Evolutionary conservation across 2,329 filamentous ascomycete genomes (phyloP), one percentile per base, ranked within the genome.

Genomic region (Aspergillus felis): DNA sequence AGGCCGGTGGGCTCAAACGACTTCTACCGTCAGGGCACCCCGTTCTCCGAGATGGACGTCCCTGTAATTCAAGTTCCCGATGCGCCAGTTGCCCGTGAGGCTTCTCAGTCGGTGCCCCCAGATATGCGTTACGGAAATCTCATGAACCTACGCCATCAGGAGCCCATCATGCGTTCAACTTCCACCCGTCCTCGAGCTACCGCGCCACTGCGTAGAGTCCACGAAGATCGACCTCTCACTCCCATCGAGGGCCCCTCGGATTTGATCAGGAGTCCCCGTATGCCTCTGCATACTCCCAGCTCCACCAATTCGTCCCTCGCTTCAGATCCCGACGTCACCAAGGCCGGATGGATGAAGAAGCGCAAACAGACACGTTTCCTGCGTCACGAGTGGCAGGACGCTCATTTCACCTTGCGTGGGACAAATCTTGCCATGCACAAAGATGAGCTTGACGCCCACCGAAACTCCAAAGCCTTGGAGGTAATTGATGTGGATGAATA

Each of bases 301-400:
- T 29, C 28, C 28, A 29, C 9, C 28, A 29, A 29, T 10, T 29
- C 28, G 8, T 29, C 28, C 28, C 28, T 29, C 28, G 28, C 28
- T 10, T 29, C 28, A 29, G 28, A 29, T 10, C 28, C 65, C 9
- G 42, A 44, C 9, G 20, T 44, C 20, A 44, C 22, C n/a, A 20
- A 44, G n/a, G 20, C n/a, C 8, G 94, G 94, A 1, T 92, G 87
- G 75, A 96, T 66, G 64, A 66, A 64, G 25, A 65, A 65, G 46
- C 61, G 63, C 5, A 64, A 64, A 27, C 53, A 89, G 35, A 93
- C 89, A 46, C 87, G 86, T 68, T 86, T 96, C 79, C 83, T 97
- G 56, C 89, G 92, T 42, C 90, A 96, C 74, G 92, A 97, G 76
- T 97, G 92, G 92, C 84, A 92, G 68, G 90, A 96, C 70, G 86